Evolutionary conservation across 1,284 basidiomycete genomes (phyloP).

Genomic region (Cryptococcus maquisensis): DNA sequence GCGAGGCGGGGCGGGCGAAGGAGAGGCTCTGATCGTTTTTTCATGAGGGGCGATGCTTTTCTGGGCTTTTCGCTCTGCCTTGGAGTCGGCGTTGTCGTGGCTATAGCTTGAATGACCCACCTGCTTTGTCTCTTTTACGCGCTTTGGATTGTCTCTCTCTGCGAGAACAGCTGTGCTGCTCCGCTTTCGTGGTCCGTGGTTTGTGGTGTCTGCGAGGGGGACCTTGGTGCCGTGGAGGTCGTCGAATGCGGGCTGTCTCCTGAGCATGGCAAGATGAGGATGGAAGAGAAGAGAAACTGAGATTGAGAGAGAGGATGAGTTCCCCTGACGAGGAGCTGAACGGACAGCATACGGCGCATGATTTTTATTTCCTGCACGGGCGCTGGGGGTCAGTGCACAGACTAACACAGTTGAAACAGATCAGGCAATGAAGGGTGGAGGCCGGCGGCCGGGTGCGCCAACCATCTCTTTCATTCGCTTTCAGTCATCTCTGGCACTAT

Average conservation of each 20-base stretch:
- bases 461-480: too few species aligned
- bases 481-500: too few species aligned
- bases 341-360: too few species aligned
- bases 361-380: too few species aligned
- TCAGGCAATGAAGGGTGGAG: too few species aligned
- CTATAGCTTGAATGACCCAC: not conserved
- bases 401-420: too few species aligned
- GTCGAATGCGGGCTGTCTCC: not conserved
- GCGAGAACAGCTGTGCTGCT: conserved; percentile 6
- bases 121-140: not conserved
- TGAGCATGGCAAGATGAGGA: too few species aligned
- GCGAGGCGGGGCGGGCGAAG: not conserved
- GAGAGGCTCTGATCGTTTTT: conserved; percentile 1
- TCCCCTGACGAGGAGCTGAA: too few species aligned
- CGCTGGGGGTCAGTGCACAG: too few species aligned
- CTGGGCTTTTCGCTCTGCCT: not conserved
- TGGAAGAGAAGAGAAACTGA: too few species aligned
- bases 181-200: not conserved
- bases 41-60: not conserved
- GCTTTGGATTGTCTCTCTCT: conserved; percentile 15
- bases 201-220: not conserved
- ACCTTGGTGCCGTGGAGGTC: not conserved
- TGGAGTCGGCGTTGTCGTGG: not conserved
- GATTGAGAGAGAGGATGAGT: too few species aligned
- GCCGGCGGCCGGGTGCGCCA: too few species aligned